phyloP scores from a whole-genome alignment of 305 asterid species.

The Lippia alba region DNA sequence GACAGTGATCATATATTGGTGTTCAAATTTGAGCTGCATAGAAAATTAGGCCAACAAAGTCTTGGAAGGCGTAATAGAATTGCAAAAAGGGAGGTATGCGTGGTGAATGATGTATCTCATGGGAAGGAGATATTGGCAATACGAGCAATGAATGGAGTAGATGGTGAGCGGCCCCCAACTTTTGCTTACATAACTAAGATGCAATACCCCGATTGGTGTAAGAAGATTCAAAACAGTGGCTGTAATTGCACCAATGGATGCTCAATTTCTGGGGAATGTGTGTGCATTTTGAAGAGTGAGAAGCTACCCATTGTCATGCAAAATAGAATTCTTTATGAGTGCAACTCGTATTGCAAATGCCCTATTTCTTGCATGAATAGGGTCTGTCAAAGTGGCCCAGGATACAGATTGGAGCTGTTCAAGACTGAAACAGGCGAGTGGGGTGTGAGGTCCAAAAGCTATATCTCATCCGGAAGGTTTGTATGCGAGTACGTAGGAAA shows the following conservation, averaged over 20 bases:
- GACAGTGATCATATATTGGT: slow-evolving; percentile 51
- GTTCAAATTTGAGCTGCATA: slow-evolving; percentile 57
- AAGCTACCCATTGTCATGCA: slow-evolving; percentile 58
- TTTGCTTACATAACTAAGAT: slow-evolving; percentile 53
- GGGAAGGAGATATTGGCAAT: slow-evolving; percentile 53
- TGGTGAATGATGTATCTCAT: slow-evolving; percentile 41
- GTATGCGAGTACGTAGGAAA: slow-evolving; percentile 74
- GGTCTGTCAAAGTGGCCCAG: slow-evolving; percentile 61
- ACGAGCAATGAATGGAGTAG: slow-evolving; percentile 62
- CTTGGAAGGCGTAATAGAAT: slow-evolving; percentile 40
- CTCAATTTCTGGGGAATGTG: slow-evolving; percentile 50
- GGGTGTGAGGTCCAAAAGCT: slow-evolving; percentile 71
- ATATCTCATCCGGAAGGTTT: slow-evolving; percentile 68
- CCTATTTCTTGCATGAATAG: slow-evolving; percentile 73
- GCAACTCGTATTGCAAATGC: slow-evolving; percentile 76
- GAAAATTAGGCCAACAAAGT: slow-evolving; percentile 61
- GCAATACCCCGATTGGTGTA: slow-evolving; percentile 51
- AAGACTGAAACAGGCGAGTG: slow-evolving; percentile 63
- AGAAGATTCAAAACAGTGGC: slow-evolving; percentile 41
- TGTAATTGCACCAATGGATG: slow-evolving; percentile 67
- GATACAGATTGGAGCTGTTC: slow-evolving; percentile 58
- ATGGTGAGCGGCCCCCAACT: slow-evolving; percentile 51
- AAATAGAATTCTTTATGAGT: slow-evolving; percentile 58
- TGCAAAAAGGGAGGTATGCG: slow-evolving; percentile 44
- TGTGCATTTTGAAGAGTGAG: slow-evolving; percentile 56